These are phyloP conservation scores for Diaporthe vexans DNA, from an alignment of 2,329 filamentous ascomycete genomes.

Conservation along the genomic window DNA sequence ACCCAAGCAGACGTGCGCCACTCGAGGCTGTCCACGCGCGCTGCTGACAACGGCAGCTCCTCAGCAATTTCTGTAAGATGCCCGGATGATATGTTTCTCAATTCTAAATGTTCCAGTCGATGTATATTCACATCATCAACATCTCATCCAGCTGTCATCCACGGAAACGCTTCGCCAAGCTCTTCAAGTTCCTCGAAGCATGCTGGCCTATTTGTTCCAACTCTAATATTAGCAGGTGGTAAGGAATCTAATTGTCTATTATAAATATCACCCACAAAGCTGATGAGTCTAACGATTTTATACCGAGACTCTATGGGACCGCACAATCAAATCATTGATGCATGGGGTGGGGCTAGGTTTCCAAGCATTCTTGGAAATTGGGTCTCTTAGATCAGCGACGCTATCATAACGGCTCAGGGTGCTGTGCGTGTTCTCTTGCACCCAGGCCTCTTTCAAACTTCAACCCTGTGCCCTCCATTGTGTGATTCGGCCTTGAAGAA, in stretches of 20 bases:
- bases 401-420: background rate
- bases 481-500: background rate
- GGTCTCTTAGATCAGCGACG: background rate
- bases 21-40: background rate
- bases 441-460: background rate
- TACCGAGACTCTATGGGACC: background rate
- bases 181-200: background rate
- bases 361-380: background rate
- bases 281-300: background rate
- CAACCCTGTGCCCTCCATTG: background rate
- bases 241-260: background rate
- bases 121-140: background rate
- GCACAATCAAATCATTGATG: background rate
- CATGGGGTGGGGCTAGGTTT: background rate
- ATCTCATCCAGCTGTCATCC: background rate
- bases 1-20: background rate
- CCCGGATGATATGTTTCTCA: background rate
- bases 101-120: background rate
- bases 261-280: background rate
- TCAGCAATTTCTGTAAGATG: background rate
- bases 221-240: background rate
- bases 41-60: background rate
- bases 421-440: background rate
- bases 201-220: background rate
- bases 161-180: background rate